Percentiles rank a stretch among this genome's conserved stretches.
Conservation (phyloP, 306 rosid genomes). For the Elaeagnus macrophylla region DNA sequence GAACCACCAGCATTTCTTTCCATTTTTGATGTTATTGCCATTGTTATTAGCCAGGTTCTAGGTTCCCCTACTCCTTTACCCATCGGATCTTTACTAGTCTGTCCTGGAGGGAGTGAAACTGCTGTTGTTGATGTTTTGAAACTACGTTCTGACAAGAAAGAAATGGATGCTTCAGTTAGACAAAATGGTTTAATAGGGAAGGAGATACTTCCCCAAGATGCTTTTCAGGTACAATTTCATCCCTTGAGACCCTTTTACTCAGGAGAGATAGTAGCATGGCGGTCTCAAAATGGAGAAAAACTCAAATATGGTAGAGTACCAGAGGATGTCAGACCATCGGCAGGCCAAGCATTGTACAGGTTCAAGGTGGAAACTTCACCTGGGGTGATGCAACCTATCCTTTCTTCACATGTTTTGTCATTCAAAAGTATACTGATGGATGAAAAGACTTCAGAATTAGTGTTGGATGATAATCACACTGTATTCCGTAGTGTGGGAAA, state of each 20-base stretch:
- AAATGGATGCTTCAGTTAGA: conserved; percentile 48
- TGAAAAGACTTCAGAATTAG: conserved; percentile 30
- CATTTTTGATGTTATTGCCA: conserved; percentile 65
- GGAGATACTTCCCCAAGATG: conserved; percentile 82
- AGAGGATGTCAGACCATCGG: conserved; percentile 77
- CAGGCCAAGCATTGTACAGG: conserved; percentile 90
- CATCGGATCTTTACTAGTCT: conserved; percentile 63
- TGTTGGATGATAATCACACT: conserved; percentile 29
- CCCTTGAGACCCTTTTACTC: conserved; percentile 90
- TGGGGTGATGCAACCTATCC: conserved; percentile 45
- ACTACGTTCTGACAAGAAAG: conserved; percentile 76
- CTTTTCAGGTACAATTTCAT: conserved; percentile 85
- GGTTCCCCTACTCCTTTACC: conserved; percentile 83
- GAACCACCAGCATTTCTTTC: conserved; percentile 82
- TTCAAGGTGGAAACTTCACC: conserved; percentile 66
- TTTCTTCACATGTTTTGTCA: conserved; percentile 85
- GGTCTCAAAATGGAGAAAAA: conserved; percentile 83
- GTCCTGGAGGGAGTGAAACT: conserved; percentile 83
- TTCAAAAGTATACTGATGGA: conserved; percentile 66
- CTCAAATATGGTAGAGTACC: conserved; percentile 76
- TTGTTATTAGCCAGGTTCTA: conserved; percentile 75
- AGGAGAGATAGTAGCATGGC: conserved; percentile 98
- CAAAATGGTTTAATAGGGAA: conserved; percentile 56
- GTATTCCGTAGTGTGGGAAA: conserved; percentile 18
- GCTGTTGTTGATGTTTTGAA: conserved; percentile 61